Evolutionary conservation across 352 stramenopile species (phyloP).

Genomic region (Phytophthora nicotianae): DNA sequence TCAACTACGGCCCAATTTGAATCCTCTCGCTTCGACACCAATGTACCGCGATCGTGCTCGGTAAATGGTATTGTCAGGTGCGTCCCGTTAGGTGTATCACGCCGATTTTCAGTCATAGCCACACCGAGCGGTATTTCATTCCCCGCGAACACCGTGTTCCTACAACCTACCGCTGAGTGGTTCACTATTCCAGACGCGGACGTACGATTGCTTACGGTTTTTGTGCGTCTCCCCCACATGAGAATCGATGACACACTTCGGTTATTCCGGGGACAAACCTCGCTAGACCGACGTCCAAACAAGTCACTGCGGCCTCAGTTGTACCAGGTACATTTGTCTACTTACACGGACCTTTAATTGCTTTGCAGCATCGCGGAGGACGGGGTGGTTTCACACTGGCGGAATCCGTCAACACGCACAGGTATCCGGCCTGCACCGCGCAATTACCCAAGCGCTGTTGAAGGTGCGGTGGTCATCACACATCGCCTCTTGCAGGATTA

Average conservation of each 20-base stretch:
- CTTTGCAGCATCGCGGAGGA: slow-evolving; percentile 8
- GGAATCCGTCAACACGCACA: background rate
- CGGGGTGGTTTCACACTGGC: slow-evolving; percentile 9
- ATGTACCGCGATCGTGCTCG: background rate
- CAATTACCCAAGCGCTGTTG: background rate
- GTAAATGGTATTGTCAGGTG: background rate
- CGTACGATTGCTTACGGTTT: background rate
- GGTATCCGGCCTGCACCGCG: slow-evolving; percentile 1
- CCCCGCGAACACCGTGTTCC: background rate
- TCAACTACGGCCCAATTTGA: too few relatives aligned
- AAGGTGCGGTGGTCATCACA: background rate
- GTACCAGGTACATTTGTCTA: slow-evolving; percentile 2
- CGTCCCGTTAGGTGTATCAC: background rate
- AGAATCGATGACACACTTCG: background rate
- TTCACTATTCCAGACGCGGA: background rate
- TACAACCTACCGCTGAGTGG: background rate
- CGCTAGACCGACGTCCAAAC: background rate
- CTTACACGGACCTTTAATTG: slow-evolving; percentile 4
- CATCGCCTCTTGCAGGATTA: slow-evolving; percentile 11
- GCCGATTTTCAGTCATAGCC: background rate
- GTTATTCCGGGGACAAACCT: background rate
- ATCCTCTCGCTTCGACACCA: too few relatives aligned
- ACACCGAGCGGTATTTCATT: background rate
- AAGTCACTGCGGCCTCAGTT: background rate
- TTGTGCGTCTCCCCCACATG: background rate